Conservation (phyloP, 495 filamentous ascomycete genomes). For the Astrothelium macrocarpum region DNA sequence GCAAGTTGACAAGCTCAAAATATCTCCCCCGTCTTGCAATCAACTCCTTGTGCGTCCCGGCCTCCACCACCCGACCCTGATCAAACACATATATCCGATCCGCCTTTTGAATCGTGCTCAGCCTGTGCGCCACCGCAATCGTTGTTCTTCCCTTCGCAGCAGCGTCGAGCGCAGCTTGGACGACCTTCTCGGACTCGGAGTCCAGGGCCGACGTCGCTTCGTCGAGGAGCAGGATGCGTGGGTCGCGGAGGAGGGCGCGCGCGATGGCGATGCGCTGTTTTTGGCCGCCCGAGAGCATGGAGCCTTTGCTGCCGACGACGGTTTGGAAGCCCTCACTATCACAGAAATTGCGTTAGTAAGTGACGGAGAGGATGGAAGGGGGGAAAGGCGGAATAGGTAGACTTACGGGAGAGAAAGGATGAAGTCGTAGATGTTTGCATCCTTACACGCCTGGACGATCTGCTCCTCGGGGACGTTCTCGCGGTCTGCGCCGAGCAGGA, state of each 20-base stretch:
- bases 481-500: constrained; percentile 57
- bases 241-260: constrained; percentile 53
- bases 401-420: constrained; percentile 53
- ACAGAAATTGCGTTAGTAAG: neutral
- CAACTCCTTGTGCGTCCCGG: constrained; percentile 59
- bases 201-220: constrained; percentile 80
- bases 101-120: constrained; percentile 65
- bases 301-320: constrained; percentile 32
- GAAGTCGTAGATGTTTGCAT: constrained; percentile 90
- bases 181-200: constrained; percentile 53
- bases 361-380: neutral
- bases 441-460: constrained; percentile 66
- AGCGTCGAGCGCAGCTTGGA: constrained; percentile 63
- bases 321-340: constrained; percentile 32
- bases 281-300: constrained; percentile 33
- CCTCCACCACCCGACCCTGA: constrained; percentile 53
- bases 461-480: constrained; percentile 58
- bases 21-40: constrained; percentile 50
- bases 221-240: constrained; percentile 72
- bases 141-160: constrained; percentile 66
- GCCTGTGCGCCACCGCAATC: constrained; percentile 70
- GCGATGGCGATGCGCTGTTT: constrained; percentile 37
- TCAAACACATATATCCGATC: constrained; percentile 71
- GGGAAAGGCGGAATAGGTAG: neutral
- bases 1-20: constrained; percentile 31